A percentile compares a stretch with the other conserved stretches of the same genome.
Evolutionary conservation across 148 eudicot species (phyloP).

Genomic region (Amaranthus cruentus): DNA sequence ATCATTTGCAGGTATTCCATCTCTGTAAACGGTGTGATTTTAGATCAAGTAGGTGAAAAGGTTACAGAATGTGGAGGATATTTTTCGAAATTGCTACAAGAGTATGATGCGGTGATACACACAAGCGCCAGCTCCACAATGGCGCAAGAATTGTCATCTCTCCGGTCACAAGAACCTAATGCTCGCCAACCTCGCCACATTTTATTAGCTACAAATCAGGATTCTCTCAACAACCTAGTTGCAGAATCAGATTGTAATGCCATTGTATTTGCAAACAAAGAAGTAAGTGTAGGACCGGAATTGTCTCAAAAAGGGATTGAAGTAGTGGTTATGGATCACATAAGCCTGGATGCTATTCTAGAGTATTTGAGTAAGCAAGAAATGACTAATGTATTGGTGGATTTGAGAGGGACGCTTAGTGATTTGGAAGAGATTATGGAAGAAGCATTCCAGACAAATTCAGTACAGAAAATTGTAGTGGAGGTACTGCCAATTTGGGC

Average conservation of each 20-base stretch:
- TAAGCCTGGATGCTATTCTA: conserved; percentile 51
- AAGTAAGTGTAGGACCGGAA: conserved; percentile 30
- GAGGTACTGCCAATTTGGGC: conserved; percentile 66
- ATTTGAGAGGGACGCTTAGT: conserved; percentile 48
- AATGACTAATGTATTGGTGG: conserved; percentile 66
- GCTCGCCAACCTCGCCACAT: conserved; percentile 78
- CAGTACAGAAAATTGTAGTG: conserved; percentile 67
- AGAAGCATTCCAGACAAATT: conserved; percentile 48
- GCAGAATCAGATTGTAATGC: conserved; percentile 37
- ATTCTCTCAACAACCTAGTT: conserved; percentile 26
- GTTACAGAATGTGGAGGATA: conserved; percentile 60
- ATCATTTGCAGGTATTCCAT: conserved; percentile 64
- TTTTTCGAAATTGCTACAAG: conserved; percentile 76
- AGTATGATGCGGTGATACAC: conserved; percentile 74
- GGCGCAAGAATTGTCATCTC: conserved; percentile 30
- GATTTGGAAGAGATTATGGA: conserved; percentile 58
- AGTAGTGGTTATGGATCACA: conserved; percentile 45
- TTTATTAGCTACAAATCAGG: conserved; percentile 45
- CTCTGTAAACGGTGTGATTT: conserved; percentile 49
- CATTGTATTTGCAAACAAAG: conserved; percentile 53
- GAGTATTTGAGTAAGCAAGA: conserved; percentile 66
- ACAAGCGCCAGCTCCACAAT: conserved; percentile 27
- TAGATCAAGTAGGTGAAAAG: conserved; percentile 52
- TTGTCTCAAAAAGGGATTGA: conserved; percentile 47
- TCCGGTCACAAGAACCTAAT: conserved; percentile 64